These are phyloP conservation scores for Colletotrichum siamense DNA, from an alignment of 2,329 filamentous ascomycete genomes.

Conservation along the genomic window DNA sequence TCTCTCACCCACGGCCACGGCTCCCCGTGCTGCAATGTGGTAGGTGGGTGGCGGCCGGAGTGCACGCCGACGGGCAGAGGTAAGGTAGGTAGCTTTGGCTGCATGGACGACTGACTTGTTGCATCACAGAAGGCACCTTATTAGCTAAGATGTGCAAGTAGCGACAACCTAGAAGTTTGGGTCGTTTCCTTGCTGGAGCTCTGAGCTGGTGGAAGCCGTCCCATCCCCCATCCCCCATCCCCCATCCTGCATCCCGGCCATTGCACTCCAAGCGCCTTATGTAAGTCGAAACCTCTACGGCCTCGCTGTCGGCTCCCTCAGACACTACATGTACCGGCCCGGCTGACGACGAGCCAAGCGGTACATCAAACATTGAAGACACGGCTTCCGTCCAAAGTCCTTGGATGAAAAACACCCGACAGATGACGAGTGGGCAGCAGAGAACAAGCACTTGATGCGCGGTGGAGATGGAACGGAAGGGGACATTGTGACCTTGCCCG, in stretches of 20 bases:
- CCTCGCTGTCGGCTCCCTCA: constrained; percentile 8
- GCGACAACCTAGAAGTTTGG: neutral
- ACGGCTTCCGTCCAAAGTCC: constrained; percentile 6
- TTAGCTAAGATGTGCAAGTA: constrained; percentile 10
- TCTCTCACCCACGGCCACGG: neutral
- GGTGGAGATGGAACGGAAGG: neutral
- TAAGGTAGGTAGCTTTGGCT: neutral
- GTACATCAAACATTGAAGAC: constrained; percentile 9
- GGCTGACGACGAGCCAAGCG: neutral
- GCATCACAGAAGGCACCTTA: neutral
- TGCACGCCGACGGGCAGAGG: neutral
- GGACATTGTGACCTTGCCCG: neutral
- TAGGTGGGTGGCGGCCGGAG: neutral
- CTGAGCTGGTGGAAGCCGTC: neutral
- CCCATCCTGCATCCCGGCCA: neutral
- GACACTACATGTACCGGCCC: neutral
- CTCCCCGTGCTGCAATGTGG: neutral
- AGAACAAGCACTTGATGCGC: constrained; percentile 4
- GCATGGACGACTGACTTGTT: neutral
- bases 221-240: neutral
- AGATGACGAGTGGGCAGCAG: neutral
- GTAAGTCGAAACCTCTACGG: constrained; percentile 19
- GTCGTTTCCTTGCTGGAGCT: neutral
- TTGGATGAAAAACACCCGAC: constrained; percentile 1
- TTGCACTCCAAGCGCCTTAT: neutral